A percentile compares a stretch with the other conserved stretches of the same genome.
phyloP scores from a whole-genome alignment of 148 eudicot genomes.

The Arctostaphylos glauca region DNA sequence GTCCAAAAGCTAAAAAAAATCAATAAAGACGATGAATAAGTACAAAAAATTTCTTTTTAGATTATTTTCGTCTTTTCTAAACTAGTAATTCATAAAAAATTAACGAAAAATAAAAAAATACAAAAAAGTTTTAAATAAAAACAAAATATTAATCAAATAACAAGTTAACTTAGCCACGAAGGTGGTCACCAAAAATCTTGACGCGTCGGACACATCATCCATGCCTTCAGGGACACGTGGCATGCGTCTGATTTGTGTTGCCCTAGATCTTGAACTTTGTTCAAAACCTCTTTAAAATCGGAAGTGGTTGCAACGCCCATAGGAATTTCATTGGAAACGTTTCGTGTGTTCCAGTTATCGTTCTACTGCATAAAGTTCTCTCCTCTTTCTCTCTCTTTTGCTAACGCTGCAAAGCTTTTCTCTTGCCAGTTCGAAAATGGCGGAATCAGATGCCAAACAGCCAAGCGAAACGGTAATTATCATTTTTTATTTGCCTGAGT shows the following conservation, averaged over 20 bases:
- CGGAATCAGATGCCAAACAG: constrained; percentile 24
- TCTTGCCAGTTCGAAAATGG: constrained; percentile 16
- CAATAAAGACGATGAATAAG: no score
- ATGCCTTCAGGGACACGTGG: background rate
- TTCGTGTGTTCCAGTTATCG: background rate
- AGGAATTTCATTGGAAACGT: background rate
- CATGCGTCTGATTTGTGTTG: background rate
- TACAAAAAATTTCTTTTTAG: no score
- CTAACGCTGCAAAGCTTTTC: background rate
- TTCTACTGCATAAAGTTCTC: background rate
- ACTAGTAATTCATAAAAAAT: no score
- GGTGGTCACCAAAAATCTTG: background rate
- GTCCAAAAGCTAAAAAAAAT: no score
- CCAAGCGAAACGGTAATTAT: constrained; percentile 15
- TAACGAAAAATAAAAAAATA: no score
- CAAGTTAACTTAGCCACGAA: background rate
- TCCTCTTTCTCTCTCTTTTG: background rate
- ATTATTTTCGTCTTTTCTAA: no score
- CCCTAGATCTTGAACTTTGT: background rate
- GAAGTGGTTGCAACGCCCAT: background rate
- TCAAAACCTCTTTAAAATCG: background rate
- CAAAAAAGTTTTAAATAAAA: no score
- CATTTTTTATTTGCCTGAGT: background rate
- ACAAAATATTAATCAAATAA: no score
- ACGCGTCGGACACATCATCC: constrained; percentile 3